phyloP scores from a whole-genome alignment of 2,329 filamentous ascomycete species.

The Clarireedia sp. region DNA sequence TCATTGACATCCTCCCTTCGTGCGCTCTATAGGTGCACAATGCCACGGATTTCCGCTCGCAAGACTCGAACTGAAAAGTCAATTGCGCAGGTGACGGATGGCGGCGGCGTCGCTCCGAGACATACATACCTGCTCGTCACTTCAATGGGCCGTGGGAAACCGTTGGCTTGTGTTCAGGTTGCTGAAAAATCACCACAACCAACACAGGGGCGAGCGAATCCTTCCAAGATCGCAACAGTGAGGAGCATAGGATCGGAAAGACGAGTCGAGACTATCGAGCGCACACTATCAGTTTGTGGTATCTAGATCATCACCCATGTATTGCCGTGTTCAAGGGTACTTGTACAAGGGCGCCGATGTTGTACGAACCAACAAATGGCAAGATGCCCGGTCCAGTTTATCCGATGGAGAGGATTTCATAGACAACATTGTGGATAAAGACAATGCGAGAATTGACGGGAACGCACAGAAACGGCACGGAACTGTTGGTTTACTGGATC shows the following conservation, averaged over 20 bases:
- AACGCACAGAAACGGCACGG: slow-evolving; percentile 6
- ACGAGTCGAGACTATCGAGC: not conserved
- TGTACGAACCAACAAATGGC: not conserved
- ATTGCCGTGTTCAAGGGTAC: not conserved
- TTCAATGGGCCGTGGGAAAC: not conserved
- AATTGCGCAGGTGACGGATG: not conserved
- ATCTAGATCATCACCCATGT: not conserved
- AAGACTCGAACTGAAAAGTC: not conserved
- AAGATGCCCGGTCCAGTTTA: not conserved
- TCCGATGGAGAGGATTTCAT: too few species aligned
- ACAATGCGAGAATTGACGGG: slow-evolving; percentile 4
- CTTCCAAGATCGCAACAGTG: not conserved
- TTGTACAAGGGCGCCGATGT: not conserved
- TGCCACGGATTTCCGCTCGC: slow-evolving; percentile 1
- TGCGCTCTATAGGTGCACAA: not conserved
- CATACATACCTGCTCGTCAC: too few species aligned
- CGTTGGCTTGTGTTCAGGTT: not conserved
- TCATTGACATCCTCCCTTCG: not conserved
- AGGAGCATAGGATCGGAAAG: not conserved
- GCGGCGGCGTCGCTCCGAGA: not conserved
- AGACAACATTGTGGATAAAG: slow-evolving; percentile 1
- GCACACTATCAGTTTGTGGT: not conserved
- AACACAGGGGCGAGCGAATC: slow-evolving; percentile 3
- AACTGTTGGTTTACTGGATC: not conserved
- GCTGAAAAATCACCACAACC: not conserved